Percentiles rank a stretch among this genome's conserved stretches.
Conservation (phyloP, 2,329 filamentous ascomycete genomes). For the Triangularia verruculosa region DNA sequence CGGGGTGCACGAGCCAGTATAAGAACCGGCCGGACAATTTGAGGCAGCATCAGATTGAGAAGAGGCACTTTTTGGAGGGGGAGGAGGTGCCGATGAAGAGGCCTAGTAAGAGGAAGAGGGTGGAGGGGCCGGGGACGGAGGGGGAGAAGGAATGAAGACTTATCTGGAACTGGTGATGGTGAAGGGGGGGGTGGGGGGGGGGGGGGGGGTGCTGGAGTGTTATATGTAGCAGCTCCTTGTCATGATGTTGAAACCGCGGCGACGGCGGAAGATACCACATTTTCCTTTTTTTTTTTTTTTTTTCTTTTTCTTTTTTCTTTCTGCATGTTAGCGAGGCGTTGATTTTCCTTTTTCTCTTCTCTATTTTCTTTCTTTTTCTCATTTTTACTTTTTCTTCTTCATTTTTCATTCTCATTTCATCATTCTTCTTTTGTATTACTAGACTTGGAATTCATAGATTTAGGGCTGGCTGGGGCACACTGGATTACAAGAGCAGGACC, state of each 20-base stretch:
- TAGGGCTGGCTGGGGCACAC: no score
- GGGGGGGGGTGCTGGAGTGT: background rate
- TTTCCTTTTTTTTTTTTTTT: background rate
- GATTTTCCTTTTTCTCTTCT: background rate
- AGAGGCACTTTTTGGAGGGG: conserved; percentile 51
- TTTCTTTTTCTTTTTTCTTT: background rate
- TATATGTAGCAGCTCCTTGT: background rate
- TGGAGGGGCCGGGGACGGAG: conserved; percentile 18
- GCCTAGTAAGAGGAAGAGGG: conserved; percentile 49
- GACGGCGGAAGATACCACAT: background rate
- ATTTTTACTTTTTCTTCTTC: background rate
- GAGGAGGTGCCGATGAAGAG: conserved; percentile 37
- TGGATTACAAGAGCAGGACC: no score
- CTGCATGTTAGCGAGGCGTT: background rate
- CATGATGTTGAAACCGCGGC: background rate
- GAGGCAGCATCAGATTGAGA: conserved; percentile 55
- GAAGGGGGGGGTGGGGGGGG: background rate
- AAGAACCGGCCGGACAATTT: conserved; percentile 56
- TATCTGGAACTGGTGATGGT: background rate
- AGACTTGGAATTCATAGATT: no score
- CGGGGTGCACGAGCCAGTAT: conserved; percentile 53
- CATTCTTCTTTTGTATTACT: background rate
- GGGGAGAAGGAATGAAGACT: background rate
- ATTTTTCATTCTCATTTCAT: background rate
- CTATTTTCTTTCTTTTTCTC: background rate